Evolutionary conservation across 495 filamentous ascomycete species (phyloP).

Genomic region (Recurvomyces mirabilis): DNA sequence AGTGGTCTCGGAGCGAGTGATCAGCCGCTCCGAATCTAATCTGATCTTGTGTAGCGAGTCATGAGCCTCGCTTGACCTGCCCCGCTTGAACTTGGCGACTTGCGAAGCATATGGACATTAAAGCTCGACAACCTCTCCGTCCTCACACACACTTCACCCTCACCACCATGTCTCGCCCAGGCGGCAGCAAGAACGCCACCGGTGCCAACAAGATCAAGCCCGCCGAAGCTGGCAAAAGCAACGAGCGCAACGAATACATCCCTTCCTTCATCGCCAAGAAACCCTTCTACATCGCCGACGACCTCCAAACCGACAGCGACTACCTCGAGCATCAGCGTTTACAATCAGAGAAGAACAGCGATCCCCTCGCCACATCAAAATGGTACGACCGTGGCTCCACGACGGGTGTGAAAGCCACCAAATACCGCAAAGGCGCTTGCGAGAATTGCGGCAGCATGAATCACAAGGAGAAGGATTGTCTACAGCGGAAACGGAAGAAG

Average conservation of each 20-base stretch:
- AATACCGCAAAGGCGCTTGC: conserved; percentile 94
- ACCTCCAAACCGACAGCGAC: conserved; percentile 59
- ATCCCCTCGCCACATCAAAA: conserved; percentile 51
- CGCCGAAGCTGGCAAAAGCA: conserved; percentile 15
- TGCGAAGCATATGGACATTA: too few relatives aligned
- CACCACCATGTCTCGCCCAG: conserved; percentile 7
- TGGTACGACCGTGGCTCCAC: conserved; percentile 80
- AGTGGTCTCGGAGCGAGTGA: too few relatives aligned
- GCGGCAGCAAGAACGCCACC: conserved; percentile 6
- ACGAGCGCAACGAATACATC: conserved; percentile 82
- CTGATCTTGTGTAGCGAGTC: too few relatives aligned
- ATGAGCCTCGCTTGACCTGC: too few relatives aligned
- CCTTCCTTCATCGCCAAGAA: conserved; percentile 96
- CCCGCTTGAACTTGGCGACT: too few relatives aligned
- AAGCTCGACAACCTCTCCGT: too few relatives aligned
- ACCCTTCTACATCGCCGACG: conserved; percentile 84
- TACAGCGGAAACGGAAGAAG: conserved; percentile 76
- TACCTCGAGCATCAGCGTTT: conserved; percentile 97
- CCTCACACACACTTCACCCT: too few relatives aligned
- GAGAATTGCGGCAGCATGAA: conserved; percentile 97
- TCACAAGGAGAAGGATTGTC: conserved; percentile 88
- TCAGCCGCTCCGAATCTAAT: too few relatives aligned
- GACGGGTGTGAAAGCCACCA: conserved; percentile 69
- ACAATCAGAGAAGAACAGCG: conserved; percentile 42
- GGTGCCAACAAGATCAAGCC: conserved; percentile 15